Base-by-base conservation (phyloP, 1,139 yeast species). In the Sugiyamaella paludigena region DNA sequence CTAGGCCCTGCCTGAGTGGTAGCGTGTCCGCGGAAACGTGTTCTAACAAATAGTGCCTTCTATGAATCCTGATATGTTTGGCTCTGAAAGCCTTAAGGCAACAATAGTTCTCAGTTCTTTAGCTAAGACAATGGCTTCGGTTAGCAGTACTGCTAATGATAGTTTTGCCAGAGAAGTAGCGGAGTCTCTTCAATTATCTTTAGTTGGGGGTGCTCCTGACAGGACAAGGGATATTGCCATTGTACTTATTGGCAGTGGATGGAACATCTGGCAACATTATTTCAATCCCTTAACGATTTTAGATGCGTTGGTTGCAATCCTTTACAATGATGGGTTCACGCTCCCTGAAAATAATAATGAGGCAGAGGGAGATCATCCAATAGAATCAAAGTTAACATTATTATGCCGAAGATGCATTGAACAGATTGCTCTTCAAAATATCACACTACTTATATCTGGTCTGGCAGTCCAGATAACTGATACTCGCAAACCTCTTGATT, bases 221-320 rank as follows among this genome's bases (percentile, higher is more conserved):
- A 24, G 31, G 15, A 35, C 48, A n/a, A 50, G 57, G 4, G 53
- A 50, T 19, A 49, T 55, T 1, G 62, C 64, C 1, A 51, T 60
- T 24, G 55, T 56, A 42, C 50, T 62, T n/a, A 57, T 61, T 29
- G 65, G 65, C n/a, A 50, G 47, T 28, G 56, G 58, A 11, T 62
- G 65, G 65, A 47, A 44, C 12, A 33, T 54, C 4, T 60, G 63
- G 63, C 63, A 62, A 47, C 51, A 56, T 36, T 50, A 48, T 40
- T 54, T 61, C 43, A 61, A 59, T 43, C 63, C 64, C 1, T 47
- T 60, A 19, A 41, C 47, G 7, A 49, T 61, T 8, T 43, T 61
- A 16, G 60, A 58, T 35, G 51, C 58, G 11, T 37, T 61, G 24
- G 44, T 59, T 12, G 49, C 42, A 10, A 47, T 57, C 11, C 46